Evolutionary conservation across 2,329 filamentous ascomycete species (phyloP), one percentile per base, ranked within the genome.

Genomic region (Emydomyces testavorans): DNA sequence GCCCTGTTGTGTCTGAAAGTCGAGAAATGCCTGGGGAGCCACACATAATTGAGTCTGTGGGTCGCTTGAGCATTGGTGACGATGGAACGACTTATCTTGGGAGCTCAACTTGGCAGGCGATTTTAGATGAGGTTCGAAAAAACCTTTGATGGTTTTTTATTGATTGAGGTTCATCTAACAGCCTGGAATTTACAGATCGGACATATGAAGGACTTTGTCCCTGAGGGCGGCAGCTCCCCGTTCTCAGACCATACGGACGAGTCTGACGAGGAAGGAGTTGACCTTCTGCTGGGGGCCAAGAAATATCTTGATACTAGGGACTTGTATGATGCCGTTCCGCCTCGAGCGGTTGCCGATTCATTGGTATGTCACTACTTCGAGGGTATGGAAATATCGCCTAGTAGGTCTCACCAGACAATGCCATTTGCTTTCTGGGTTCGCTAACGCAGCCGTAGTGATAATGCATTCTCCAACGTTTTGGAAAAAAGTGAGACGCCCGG

Each of bases 51-150:
- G 47, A 48, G 28, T 39, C 34, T 3, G 40, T 48, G 28, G 49
- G 43, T 4, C 38, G 28, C 20, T 46, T 62, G 43, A 57, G 53
- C 28, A 50, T 60, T 37, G 47, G 52, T 46, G 50, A 57, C 21
- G 54, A 54, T 50, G 57, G 57, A 45, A 51, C 54, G 32, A 59
- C 53, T 50, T 63, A 63, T 56, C 54, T 62, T 47, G 50, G 56
- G 37, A 61, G 56, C 50, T 53, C 51, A 41, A 61, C 61, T 53
- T 63, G 60, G 60, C 56, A 55, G 24, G 57, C 60, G 11, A 56
- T 63, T 51, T 53, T 63, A 50, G 51, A 50, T 46, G 55, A 56
- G 46, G 60, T 62, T 37, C 50, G 60, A 50, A 32, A 52, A 58
- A 40, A 57, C 56, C 47, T 54, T 58, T 24, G 45, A 55, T 50